A percentile compares a stretch with the other conserved stretches of the same genome.
Conservation (phyloP, 176 grass and related monocot genomes). For the Musa itinerans region DNA sequence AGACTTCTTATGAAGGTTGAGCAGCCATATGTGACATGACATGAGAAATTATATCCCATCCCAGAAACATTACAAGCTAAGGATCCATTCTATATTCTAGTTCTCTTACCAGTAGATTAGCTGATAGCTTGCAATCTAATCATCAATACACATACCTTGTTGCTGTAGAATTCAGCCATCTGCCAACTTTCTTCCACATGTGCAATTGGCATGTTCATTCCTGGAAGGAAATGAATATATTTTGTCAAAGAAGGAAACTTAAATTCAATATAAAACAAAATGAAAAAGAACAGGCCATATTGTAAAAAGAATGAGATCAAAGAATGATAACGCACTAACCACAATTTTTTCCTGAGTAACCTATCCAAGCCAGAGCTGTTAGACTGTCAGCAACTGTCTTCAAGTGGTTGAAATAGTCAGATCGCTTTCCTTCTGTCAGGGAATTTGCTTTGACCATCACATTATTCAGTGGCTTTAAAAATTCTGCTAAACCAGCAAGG, state of each 20-base stretch:
- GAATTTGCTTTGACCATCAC: slow-evolving; percentile 47
- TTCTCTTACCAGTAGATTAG: too few relatives aligned
- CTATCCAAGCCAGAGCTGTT: slow-evolving; percentile 78
- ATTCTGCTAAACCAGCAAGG: slow-evolving; percentile 46
- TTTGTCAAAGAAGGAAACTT: neutral
- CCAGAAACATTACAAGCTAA: too few relatives aligned
- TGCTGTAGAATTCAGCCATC: slow-evolving; percentile 98
- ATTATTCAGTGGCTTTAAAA: slow-evolving; percentile 75
- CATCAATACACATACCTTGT: slow-evolving; percentile 55
- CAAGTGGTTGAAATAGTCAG: slow-evolving; percentile 86
- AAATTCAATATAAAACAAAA: slow-evolving; percentile 13
- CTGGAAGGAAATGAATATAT: slow-evolving; percentile 24
- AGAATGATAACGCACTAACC: slow-evolving; percentile 41
- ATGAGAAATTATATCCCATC: too few relatives aligned
- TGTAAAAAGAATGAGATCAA: neutral
- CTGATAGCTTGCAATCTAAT: neutral
- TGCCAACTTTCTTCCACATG: slow-evolving; percentile 99
- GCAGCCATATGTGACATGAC: too few relatives aligned
- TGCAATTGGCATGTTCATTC: slow-evolving; percentile 88
- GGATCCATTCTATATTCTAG: too few relatives aligned
- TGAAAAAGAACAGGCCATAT: neutral
- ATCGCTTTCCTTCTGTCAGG: slow-evolving; percentile 86
- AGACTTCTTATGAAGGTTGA: too few relatives aligned
- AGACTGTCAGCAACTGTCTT: slow-evolving; percentile 86
- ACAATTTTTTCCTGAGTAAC: slow-evolving; percentile 81